Base-by-base conservation (phyloP, 305 asterid species). In the Rubia tinctorum region DNA sequence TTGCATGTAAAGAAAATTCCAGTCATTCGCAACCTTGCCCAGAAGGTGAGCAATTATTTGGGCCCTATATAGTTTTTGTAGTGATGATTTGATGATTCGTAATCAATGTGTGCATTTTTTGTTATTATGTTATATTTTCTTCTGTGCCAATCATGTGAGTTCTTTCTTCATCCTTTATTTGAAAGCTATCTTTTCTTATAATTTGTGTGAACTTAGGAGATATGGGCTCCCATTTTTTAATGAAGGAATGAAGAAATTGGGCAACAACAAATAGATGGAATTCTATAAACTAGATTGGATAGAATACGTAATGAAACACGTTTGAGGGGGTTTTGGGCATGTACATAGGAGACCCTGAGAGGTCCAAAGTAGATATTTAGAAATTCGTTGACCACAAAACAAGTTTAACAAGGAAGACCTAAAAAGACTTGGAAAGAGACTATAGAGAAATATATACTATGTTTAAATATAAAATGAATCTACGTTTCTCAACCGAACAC, bases 21-120 rank as follows among this genome's bases (percentile, higher is more conserved):
- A 73, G 96, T 88, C 59, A 74, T 91, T 58, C 88, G 97, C 43
- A 91, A 91, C 81, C 88, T 93, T 76, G 90, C 96, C 85, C 92
- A 83, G 68, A 93, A 93, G 96, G 98, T 93, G 82, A 42, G 58
- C 40, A 37, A 73, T 70, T 34, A 6, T 27, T 44, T 70, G 53
- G 45, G 18, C 55, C 11, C n/a, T 30, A 39, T 51, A 12, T 20
- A 37, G 30, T 39, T 53, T 2, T 20, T 53, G 22, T 67, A 6
- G 44, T 22, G 37, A 40, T 7, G 12, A 65, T 14, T 5, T 65
- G 69, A 65, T 17, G 43, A 13, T 30, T 30, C 20, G 30, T 13
- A 17, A 15, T 34, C 14, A 17, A 34, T 5, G 8, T 12, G 42
- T 25, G 14, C 23, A 6, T 58, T 58, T 20, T 23, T 58, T 25